phyloP scores from a whole-genome alignment of 2,329 filamentous ascomycete species.

The Diaporthe ampelina region DNA sequence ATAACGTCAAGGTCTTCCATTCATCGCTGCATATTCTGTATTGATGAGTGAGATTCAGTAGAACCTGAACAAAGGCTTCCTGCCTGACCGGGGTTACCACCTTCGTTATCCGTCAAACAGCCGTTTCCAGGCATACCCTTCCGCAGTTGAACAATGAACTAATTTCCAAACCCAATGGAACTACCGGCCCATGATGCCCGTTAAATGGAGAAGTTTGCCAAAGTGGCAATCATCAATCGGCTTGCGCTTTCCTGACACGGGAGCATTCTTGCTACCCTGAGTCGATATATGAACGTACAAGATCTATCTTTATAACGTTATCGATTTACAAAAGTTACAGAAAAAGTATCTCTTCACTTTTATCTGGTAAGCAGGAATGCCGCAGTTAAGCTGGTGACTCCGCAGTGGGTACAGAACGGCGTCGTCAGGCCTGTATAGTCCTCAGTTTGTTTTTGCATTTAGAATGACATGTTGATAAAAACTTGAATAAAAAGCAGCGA shows the following conservation, averaged over 20 bases:
- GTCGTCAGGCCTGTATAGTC: too few relatives aligned
- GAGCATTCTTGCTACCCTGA: too few relatives aligned
- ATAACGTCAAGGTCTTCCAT: neutral
- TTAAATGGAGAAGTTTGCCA: neutral
- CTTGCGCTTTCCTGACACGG: neutral
- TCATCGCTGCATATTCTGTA: too few relatives aligned
- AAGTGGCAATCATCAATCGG: neutral
- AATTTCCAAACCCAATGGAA: too few relatives aligned
- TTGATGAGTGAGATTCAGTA: neutral
- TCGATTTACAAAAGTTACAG: too few relatives aligned
- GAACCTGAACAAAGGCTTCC: neutral
- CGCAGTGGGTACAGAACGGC: too few relatives aligned
- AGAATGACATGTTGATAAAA: too few relatives aligned
- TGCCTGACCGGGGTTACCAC: neutral
- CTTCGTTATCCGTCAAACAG: neutral
- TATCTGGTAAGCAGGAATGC: too few relatives aligned
- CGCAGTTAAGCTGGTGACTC: too few relatives aligned
- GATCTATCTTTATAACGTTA: neutral
- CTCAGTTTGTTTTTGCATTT: too few relatives aligned
- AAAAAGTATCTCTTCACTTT: too few relatives aligned
- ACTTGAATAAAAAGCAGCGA: too few relatives aligned
- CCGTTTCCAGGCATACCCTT: neutral
- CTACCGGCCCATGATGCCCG: neutral
- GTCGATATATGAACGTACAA: neutral
- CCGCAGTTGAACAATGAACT: constrained; percentile 1